Base-by-base conservation (phyloP, 2,329 filamentous ascomycete genomes). In the Neonectria punicea region DNA sequence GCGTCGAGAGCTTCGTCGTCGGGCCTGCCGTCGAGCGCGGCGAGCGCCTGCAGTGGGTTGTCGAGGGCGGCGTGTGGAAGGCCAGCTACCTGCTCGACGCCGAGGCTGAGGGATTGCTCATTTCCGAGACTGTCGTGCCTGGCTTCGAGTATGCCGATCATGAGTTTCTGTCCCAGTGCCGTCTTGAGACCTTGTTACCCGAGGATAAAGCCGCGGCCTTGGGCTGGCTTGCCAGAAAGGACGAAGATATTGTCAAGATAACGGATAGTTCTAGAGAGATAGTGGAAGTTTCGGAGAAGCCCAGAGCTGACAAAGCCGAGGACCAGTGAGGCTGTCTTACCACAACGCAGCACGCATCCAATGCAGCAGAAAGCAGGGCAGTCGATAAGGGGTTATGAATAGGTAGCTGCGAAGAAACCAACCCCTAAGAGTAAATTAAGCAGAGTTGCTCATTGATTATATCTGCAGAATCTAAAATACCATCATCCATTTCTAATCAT, bases 81-180 rank as follows among this genome's bases (percentile, higher is more conserved):
- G 86, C 85, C 11, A 89, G 84, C 71, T 91, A 85, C 76, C 72
- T 92, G 61, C 75, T 90, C 4, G 68, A 67, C 16, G 28, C 41
- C 49, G 58, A 67, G 18, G 25, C 79, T 41, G 81, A 80, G 18
- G 87, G 87, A 0, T 75, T 91, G 70, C 79, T 92, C 78, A 91
- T 92, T 64, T 88, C 86, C 53, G 89, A 92, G 80, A 90, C 88
- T 0, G 89, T 91, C 2, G 83, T 91, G 8, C 89, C 90, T 0
- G 90, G 90, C 0, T 92, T 92, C 71, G 89, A 91, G 72, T 91
- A 83, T 69, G 82, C 81, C 62, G 89, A 92, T 75, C 89, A 92
- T 75, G 88, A 91, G 73, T 92, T 92, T 70, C 80, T 93, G 70
- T 82, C 80, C 5, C 75, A 74, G 14, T 81, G 85, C 51, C 80